Percentiles rank a stretch among this genome's conserved stretches.
phyloP scores from a whole-genome alignment of 2,329 filamentous ascomycete species.

The Coniochaeta prunicola region DNA sequence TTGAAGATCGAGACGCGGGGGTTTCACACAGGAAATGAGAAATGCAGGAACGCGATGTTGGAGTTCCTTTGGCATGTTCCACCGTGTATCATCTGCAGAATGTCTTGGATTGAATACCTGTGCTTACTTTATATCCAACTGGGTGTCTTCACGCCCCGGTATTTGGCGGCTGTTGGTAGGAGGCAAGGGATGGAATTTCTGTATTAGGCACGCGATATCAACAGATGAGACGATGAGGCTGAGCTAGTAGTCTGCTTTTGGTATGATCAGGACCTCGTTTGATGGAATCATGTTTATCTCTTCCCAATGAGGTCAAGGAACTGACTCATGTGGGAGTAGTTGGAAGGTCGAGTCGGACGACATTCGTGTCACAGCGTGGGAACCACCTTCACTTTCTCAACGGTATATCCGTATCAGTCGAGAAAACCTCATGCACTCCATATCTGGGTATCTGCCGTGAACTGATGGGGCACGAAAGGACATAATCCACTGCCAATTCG shows the following conservation, averaged over 20 bases:
- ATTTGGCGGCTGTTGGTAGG: neutral
- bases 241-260: neutral
- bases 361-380: neutral
- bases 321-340: too few relatives aligned
- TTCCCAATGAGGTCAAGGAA: too few relatives aligned
- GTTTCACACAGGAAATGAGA: slow-evolving; percentile 1
- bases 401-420: neutral
- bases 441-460: too few relatives aligned
- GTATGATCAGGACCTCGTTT: neutral
- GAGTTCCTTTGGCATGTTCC: neutral
- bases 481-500: neutral
- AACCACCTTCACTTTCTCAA: neutral
- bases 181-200: neutral
- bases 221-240: neutral
- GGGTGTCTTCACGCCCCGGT: neutral
- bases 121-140: neutral
- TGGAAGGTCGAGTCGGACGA: too few relatives aligned
- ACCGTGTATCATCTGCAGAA: neutral
- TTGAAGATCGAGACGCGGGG: neutral
- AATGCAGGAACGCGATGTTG: neutral
- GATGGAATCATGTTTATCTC: neutral
- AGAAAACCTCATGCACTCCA: neutral
- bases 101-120: neutral
- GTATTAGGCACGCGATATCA: neutral
- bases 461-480: too few relatives aligned